These are phyloP conservation scores for Rhynchosporium graminicola DNA, from an alignment of 2,329 filamentous ascomycete genomes.

Conservation along the genomic window DNA sequence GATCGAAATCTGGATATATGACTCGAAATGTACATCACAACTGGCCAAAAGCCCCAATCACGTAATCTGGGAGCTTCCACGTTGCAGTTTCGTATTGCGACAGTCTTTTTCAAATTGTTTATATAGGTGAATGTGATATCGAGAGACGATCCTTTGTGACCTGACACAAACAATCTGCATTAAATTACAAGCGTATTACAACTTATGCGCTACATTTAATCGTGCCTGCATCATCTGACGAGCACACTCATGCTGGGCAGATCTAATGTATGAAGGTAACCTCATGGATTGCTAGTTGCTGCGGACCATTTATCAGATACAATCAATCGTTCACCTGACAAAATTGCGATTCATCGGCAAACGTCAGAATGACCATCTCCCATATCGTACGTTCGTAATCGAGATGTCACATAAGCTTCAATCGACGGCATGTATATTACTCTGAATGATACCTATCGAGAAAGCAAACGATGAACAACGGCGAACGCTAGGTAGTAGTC, in stretches of 20 bases:
- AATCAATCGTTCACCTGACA: not conserved
- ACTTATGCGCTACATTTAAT: not conserved
- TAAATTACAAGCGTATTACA: not conserved
- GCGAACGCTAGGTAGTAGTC: not conserved
- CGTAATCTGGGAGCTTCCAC: not conserved
- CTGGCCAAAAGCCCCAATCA: not conserved
- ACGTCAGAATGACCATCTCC: not conserved
- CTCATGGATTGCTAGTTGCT: not conserved
- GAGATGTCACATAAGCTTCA: not conserved
- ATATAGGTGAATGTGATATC: not conserved
- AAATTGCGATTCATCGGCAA: not conserved
- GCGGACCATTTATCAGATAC: not conserved
- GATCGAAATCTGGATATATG: not conserved
- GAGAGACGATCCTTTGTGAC: not conserved
- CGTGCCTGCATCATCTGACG: conserved; percentile 4
- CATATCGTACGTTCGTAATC: not conserved
- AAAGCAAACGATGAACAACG: too few species aligned
- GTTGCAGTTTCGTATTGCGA: not conserved
- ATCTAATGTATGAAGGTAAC: not conserved
- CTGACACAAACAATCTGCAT: not conserved
- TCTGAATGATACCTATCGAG: too few species aligned
- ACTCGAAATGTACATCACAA: not conserved
- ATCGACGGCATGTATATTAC: too few species aligned
- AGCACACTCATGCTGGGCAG: not conserved
- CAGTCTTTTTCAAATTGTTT: not conserved